Conservation (phyloP, 2,329 filamentous ascomycete species). For the Aureobasidium leucospermi region DNA sequence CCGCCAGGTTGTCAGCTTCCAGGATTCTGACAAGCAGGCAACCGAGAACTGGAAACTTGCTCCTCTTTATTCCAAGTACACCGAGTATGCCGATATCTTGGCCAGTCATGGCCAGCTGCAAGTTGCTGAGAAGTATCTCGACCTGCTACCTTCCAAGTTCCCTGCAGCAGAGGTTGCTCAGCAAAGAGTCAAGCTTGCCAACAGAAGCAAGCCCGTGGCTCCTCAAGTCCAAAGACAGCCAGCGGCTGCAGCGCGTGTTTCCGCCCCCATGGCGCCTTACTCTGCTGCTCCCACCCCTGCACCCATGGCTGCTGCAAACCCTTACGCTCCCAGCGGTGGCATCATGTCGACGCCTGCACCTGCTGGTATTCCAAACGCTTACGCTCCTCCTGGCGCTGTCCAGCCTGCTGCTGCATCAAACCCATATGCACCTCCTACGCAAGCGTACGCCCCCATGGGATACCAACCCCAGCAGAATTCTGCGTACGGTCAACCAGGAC, state of each 20-base stretch:
- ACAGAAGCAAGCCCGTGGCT: slow-evolving; percentile 49
- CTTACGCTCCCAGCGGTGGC: slow-evolving; percentile 24
- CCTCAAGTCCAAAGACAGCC: slow-evolving; percentile 36
- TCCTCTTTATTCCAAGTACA: slow-evolving; percentile 86
- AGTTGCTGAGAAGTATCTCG: slow-evolving; percentile 83
- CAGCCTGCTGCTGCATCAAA: slow-evolving; percentile 31
- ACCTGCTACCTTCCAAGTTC: slow-evolving; percentile 75
- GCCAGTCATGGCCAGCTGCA: slow-evolving; percentile 81
- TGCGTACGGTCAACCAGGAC: slow-evolving; percentile 11
- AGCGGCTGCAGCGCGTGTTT: slow-evolving; percentile 26
- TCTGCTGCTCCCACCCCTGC: slow-evolving; percentile 24
- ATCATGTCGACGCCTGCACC: slow-evolving; percentile 21
- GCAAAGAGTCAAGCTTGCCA: slow-evolving; percentile 77
- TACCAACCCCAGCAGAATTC: slow-evolving; percentile 41
- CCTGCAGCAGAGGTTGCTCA: slow-evolving; percentile 81
- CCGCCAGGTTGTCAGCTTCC: slow-evolving; percentile 85
- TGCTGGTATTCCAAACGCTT: slow-evolving; percentile 17
- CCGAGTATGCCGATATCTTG: slow-evolving; percentile 92
- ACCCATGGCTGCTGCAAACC: slow-evolving; percentile 27
- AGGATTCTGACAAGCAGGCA: slow-evolving; percentile 66
- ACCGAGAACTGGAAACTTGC: slow-evolving; percentile 81
- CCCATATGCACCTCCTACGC: slow-evolving; percentile 42
- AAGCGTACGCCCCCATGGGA: slow-evolving; percentile 35
- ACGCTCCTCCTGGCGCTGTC: slow-evolving; percentile 27
- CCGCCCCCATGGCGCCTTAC: slow-evolving; percentile 32